These are phyloP conservation scores for Cladorrhinum sp. DNA, from an alignment of 2,329 filamentous ascomycete genomes.

Conservation along the genomic window DNA sequence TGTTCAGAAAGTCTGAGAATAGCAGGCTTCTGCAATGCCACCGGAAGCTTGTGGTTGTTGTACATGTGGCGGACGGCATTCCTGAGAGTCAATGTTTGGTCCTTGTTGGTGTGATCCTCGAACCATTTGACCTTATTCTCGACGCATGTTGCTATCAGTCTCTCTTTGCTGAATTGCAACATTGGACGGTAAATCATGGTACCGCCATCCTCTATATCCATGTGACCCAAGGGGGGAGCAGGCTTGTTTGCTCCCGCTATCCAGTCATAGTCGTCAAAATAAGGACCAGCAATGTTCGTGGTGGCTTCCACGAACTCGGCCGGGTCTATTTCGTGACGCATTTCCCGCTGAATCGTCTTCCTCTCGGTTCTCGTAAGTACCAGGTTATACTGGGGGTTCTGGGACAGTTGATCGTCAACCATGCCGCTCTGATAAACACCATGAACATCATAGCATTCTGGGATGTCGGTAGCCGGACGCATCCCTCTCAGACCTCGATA, in stretches of 20 bases:
- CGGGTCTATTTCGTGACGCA: slow-evolving; percentile 29
- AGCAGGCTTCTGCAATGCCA: slow-evolving; percentile 62
- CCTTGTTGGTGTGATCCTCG: slow-evolving; percentile 79
- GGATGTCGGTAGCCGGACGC: slow-evolving; percentile 62
- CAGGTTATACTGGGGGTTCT: slow-evolving; percentile 39
- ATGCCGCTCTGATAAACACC: slow-evolving; percentile 66
- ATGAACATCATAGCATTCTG: slow-evolving; percentile 75
- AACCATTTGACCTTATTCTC: slow-evolving; percentile 69
- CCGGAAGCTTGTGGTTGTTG: slow-evolving; percentile 58
- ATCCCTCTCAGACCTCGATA: slow-evolving; percentile 74
- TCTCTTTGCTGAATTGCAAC: slow-evolving; percentile 66
- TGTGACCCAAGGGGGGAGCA: slow-evolving; percentile 22
- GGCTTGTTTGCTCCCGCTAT: slow-evolving; percentile 19
- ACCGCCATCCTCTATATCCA: slow-evolving; percentile 60
- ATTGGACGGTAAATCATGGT: slow-evolving; percentile 67
- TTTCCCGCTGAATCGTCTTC: slow-evolving; percentile 25
- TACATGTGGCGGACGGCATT: slow-evolving; percentile 76
- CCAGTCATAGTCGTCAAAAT: slow-evolving; percentile 25
- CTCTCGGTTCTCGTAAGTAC: slow-evolving; percentile 26
- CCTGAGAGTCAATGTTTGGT: slow-evolving; percentile 71
- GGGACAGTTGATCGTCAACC: slow-evolving; percentile 42
- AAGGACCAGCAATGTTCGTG: slow-evolving; percentile 20
- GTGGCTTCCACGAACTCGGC: slow-evolving; percentile 18
- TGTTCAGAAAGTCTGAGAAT: slow-evolving; percentile 60
- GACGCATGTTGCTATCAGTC: slow-evolving; percentile 72